Evolutionary conservation across 805 yeast species (phyloP).

Genomic region (Ogataea haglerorum): DNA sequence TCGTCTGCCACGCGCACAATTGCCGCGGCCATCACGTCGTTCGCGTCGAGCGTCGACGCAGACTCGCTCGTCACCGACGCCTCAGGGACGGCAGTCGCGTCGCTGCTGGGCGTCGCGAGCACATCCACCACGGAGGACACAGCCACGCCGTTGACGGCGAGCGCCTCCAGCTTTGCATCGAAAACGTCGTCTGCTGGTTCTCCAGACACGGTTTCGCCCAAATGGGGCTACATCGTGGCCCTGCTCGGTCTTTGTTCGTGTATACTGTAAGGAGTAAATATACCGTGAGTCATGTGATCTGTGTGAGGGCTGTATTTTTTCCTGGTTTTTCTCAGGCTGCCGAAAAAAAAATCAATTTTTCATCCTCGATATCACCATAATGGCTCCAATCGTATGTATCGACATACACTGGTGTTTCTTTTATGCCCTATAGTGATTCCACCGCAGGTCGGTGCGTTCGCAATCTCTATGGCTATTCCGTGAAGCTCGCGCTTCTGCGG

Average conservation of each 20-base stretch:
- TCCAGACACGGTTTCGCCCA: constrained; percentile 1
- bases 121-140: not conserved
- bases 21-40: constrained; percentile 10
- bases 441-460: constrained; percentile 15
- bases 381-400: constrained; percentile 38
- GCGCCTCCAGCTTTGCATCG: not conserved
- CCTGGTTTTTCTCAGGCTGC: not conserved
- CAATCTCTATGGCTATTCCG: constrained; percentile 15
- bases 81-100: not conserved
- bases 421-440: constrained; percentile 31
- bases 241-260: not conserved
- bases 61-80: constrained; percentile 1
- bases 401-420: constrained; percentile 10
- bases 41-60: constrained; percentile 1
- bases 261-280: not conserved
- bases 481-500: constrained; percentile 16
- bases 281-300: constrained; percentile 10
- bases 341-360: constrained; percentile 6
- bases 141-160: not conserved
- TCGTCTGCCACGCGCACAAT: constrained; percentile 10
- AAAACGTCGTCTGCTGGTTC: constrained; percentile 2
- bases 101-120: constrained; percentile 7
- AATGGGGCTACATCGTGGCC: constrained; percentile 5
- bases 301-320: not conserved
- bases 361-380: constrained; percentile 14